Evolutionary conservation across 768 basidiomycete genomes (phyloP).

Genomic region (Filobasidium floriforme): DNA sequence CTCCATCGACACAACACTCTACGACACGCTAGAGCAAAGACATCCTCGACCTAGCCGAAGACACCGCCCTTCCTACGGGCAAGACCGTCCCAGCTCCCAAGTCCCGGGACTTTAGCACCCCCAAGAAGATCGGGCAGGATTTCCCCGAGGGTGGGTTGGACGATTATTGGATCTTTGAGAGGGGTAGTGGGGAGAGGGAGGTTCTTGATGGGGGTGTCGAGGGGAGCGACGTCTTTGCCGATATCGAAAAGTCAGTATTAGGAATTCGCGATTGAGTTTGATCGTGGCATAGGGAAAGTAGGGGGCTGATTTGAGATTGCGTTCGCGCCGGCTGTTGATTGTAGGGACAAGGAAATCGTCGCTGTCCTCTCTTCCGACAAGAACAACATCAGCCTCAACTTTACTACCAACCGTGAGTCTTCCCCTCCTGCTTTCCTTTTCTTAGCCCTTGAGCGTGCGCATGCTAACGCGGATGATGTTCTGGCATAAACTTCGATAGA

Average conservation of each 20-base stretch:
- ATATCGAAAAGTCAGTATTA: slow-evolving; percentile 18
- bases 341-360: slow-evolving; percentile 9
- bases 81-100: slow-evolving; percentile 14
- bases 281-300: background rate
- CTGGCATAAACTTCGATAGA: background rate
- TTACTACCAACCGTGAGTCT: slow-evolving; percentile 14
- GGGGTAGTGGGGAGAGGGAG: slow-evolving; percentile 13
- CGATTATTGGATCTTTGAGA: slow-evolving; percentile 24
- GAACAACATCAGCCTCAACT: slow-evolving; percentile 13
- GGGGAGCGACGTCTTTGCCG: slow-evolving; percentile 19
- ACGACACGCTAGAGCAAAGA: slow-evolving; percentile 7
- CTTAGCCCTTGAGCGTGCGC: background rate
- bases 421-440: background rate
- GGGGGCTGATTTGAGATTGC: background rate
- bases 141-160: slow-evolving; percentile 23
- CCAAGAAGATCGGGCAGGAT: slow-evolving; percentile 17
- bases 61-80: slow-evolving; percentile 23
- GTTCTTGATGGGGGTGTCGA: slow-evolving; percentile 7
- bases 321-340: background rate
- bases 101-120: slow-evolving; percentile 15
- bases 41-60: slow-evolving; percentile 14
- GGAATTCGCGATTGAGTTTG: background rate
- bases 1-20: too few relatives aligned
- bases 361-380: slow-evolving; percentile 15
- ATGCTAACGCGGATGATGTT: background rate